A percentile compares a stretch with the other conserved stretches of the same genome.
Evolutionary conservation across 2,329 filamentous ascomycete species (phyloP).

Genomic region (Pseudogymnoascus sp.): DNA sequence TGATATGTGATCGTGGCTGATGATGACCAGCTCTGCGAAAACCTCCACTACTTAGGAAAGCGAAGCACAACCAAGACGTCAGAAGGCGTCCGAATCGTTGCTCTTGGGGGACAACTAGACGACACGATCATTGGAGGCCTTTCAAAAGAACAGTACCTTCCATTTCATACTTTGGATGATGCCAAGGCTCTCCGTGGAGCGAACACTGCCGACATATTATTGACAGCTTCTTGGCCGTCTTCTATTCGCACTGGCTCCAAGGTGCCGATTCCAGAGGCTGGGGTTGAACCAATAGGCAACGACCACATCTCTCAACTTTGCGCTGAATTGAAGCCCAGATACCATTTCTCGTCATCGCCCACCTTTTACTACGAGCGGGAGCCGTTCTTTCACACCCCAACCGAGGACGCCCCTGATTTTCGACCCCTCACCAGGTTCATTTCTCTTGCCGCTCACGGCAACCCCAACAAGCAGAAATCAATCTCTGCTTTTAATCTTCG

Average conservation of each 20-base stretch:
- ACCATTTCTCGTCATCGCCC: slow-evolving; percentile 71
- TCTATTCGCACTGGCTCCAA: slow-evolving; percentile 62
- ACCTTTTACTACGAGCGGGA: slow-evolving; percentile 72
- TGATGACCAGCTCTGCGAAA: slow-evolving; percentile 61
- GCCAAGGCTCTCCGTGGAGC: slow-evolving; percentile 67
- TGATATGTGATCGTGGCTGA: background rate
- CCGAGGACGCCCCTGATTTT: slow-evolving; percentile 42
- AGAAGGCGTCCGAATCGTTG: slow-evolving; percentile 80
- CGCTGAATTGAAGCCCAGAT: slow-evolving; percentile 73
- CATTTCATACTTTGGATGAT: slow-evolving; percentile 69
- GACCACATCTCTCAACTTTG: slow-evolving; percentile 71
- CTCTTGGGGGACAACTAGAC: slow-evolving; percentile 68
- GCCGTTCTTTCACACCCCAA: slow-evolving; percentile 68
- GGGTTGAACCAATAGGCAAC: slow-evolving; percentile 44
- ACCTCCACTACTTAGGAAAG: slow-evolving; percentile 83
- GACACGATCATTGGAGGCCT: slow-evolving; percentile 49
- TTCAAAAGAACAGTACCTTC: slow-evolving; percentile 65
- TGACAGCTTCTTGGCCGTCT: slow-evolving; percentile 81
- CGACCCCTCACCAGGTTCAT: slow-evolving; percentile 76
- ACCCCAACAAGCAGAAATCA: slow-evolving; percentile 67
- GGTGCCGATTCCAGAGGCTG: slow-evolving; percentile 44
- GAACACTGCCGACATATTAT: slow-evolving; percentile 72
- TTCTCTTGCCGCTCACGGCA: slow-evolving; percentile 72
- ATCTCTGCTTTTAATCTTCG: slow-evolving; percentile 73
- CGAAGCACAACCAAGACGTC: slow-evolving; percentile 81